These are phyloP conservation scores for Nadsonia fulvescens DNA, from an alignment of 805 yeast genomes.

Conservation along the genomic window DNA sequence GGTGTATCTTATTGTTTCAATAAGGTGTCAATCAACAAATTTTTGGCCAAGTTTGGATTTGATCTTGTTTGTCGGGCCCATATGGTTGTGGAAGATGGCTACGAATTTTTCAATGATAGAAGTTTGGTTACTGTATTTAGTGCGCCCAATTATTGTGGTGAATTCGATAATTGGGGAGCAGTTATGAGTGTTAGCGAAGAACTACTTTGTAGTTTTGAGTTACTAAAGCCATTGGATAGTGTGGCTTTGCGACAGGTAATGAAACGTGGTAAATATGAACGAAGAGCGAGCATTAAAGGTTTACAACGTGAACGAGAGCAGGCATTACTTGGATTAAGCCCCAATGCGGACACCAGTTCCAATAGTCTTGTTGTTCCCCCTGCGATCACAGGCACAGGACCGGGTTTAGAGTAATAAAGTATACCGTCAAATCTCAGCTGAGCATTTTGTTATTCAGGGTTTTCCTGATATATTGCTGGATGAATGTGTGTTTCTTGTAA, in stretches of 20 bases:
- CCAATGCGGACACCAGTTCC: too few species aligned
- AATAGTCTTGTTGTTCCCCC: too few species aligned
- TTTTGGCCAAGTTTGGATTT: constrained; percentile 53
- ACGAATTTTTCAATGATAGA: constrained; percentile 57
- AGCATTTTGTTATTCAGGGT: too few species aligned
- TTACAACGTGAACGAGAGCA: too few species aligned
- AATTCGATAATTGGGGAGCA: constrained; percentile 90
- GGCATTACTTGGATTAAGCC: too few species aligned
- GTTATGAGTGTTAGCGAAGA: constrained; percentile 95
- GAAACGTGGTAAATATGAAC: constrained; percentile 82
- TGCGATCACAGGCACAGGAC: too few species aligned
- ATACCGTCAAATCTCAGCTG: too few species aligned
- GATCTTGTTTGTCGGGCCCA: constrained; percentile 75
- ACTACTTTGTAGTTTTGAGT: constrained; percentile 78
- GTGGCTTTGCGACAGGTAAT: constrained; percentile 85
- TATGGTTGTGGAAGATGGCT: constrained; percentile 75
- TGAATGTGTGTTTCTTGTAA: too few species aligned
- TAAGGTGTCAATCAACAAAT: constrained; percentile 64
- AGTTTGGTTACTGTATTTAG: constrained; percentile 55
- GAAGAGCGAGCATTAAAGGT: constrained; percentile 42
- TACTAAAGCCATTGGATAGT: constrained; percentile 84
- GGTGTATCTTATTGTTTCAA: constrained; percentile 72
- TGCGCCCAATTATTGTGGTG: constrained; percentile 71
- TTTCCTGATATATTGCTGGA: too few species aligned
- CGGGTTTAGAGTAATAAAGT: too few species aligned